Evolutionary conservation across 495 filamentous ascomycete genomes (phyloP), one percentile per base, ranked within the genome.

Genomic region (Lepraria neglecta): DNA sequence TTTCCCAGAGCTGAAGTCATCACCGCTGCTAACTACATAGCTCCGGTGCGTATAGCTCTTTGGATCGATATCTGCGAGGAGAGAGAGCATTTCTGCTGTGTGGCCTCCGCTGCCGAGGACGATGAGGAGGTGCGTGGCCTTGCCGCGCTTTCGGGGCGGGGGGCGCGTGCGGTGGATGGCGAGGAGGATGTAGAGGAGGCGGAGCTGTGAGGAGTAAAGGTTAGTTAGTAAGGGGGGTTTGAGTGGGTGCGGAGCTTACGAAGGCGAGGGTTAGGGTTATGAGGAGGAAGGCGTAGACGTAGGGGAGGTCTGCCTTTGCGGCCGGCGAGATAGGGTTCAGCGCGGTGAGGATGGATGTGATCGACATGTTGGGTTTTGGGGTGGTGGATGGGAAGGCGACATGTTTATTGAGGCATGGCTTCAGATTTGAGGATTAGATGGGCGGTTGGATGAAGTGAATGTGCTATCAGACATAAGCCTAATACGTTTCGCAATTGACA

Each of bases 61-160:
- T 0, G 72, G 70, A 58, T 80, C 70, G 24, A 80, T 73, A 31
- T 78, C 75, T 28, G 78, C 71, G 28, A 97, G 78, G 73, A 95
- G 85, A 62, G 85, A 82, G 48, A 96, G 76, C 89, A 97, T 95
- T 76, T 98, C 94, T 14, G 89, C 83, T 1, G 92, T 96, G 76
- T 98, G 94, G 5, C 94, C 94, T 60, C 94, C 94, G 31, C 88
- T 92, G 44, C 94, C 94, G 56, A 97, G 86, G 56, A 97, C 83
- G 60, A 95, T 79, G 28, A 96, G 76, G 52, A 94, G 76, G 71
- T 91, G 91, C 38, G 82, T 80, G 27, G 81, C 77, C 15, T 60
- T 42, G 30, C 61, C 58, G 58, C 59, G 68, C 17, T 59, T 58
- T 64, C 66, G 71, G 28, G 67, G 66, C 24, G 63, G 31, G 14